A percentile compares a stretch with the other conserved stretches of the same genome.
Evolutionary conservation across 176 grass and related monocot genomes (phyloP).

Genomic region (Raddia guianensis): DNA sequence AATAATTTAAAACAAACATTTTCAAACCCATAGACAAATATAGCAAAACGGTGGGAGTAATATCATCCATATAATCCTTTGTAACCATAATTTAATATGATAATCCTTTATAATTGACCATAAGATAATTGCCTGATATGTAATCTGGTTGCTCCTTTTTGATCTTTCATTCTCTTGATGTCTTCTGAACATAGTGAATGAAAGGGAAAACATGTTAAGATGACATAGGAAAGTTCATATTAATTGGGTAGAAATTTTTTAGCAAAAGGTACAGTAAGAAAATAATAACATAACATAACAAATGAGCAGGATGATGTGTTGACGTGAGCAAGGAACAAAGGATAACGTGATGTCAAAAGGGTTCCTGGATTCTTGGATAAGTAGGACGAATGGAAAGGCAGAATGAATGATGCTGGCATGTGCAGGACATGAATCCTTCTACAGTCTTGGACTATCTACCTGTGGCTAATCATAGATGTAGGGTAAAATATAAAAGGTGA

Average conservation of each 20-base stretch:
- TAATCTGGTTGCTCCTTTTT: neutral
- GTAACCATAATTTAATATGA: too few species aligned
- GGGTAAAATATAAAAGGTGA: too few species aligned
- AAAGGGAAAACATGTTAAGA: neutral
- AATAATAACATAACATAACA: neutral
- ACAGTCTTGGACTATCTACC: slow-evolving; percentile 4
- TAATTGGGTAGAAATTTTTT: neutral
- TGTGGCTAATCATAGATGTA: neutral
- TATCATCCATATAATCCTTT: too few species aligned
- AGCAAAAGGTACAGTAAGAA: too few species aligned
- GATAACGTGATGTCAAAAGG: neutral
- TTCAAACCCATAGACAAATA: too few species aligned
- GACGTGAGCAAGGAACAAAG: neutral
- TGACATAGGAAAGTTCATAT: neutral
- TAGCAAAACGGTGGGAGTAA: too few species aligned
- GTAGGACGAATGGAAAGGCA: slow-evolving; percentile 18
- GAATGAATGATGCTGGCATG: slow-evolving; percentile 30
- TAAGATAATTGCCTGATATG: neutral
- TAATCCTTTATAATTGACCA: too few species aligned
- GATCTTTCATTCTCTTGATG: neutral
- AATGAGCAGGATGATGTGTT: neutral
- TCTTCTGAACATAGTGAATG: neutral
- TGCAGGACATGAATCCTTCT: slow-evolving; percentile 13
- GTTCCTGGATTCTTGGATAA: slow-evolving; percentile 23
- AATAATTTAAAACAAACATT: too few species aligned